Conservation (phyloP, 495 filamentous ascomycete species). For the Acidomyces sp. region DNA sequence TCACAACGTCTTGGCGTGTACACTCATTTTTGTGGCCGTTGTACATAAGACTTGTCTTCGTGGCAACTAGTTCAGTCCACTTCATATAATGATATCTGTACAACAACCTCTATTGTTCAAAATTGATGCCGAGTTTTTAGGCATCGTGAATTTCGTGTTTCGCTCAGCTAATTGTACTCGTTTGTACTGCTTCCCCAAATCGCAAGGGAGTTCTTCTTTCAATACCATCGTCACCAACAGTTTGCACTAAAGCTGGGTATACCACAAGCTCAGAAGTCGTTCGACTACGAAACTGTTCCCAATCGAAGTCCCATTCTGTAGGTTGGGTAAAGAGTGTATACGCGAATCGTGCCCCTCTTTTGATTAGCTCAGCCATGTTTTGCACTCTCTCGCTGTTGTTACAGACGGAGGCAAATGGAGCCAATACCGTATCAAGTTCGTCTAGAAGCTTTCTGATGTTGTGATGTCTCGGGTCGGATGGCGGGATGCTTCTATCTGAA, state of each 20-base stretch:
- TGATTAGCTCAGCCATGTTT: conserved; percentile 29
- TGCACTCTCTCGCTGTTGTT: conserved; percentile 14
- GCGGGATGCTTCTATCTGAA: not conserved
- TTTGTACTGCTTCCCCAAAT: too few relatives aligned
- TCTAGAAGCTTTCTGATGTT: not conserved
- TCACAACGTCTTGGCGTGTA: too few relatives aligned
- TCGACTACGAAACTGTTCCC: conserved; percentile 16
- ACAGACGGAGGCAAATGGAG: not conserved
- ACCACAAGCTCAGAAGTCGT: conserved; percentile 23
- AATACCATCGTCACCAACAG: conserved; percentile 24
- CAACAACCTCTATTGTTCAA: too few relatives aligned
- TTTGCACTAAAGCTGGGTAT: conserved; percentile 28
- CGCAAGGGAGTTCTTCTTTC: too few relatives aligned
- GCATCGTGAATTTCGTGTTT: too few relatives aligned
- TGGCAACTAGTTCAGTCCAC: too few relatives aligned
- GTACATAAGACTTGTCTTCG: too few relatives aligned
- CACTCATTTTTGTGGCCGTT: too few relatives aligned
- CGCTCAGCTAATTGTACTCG: too few relatives aligned
- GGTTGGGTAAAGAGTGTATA: conserved; percentile 31
- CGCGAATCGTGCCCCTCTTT: conserved; percentile 26
- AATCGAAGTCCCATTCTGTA: conserved; percentile 26
- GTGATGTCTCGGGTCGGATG: not conserved
- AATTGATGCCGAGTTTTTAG: too few relatives aligned
- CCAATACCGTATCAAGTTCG: not conserved
- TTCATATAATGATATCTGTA: too few relatives aligned